These are phyloP conservation scores for Colletotrichum zoysiae DNA, from an alignment of 2,329 filamentous ascomycete genomes.

Conservation along the genomic window DNA sequence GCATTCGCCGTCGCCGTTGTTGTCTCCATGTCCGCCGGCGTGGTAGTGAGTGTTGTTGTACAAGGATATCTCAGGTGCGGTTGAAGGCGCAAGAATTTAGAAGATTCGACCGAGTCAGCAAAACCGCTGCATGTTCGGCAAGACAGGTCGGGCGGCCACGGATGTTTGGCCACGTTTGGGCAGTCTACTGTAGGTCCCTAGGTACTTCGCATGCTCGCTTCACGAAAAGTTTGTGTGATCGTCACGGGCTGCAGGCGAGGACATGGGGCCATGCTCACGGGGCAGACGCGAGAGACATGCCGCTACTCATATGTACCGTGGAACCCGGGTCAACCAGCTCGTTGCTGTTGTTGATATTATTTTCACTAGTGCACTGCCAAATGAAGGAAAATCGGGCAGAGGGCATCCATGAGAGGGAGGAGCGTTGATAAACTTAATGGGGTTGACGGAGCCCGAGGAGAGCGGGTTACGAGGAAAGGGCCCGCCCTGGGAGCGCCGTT, in stretches of 20 bases:
- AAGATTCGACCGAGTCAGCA: neutral
- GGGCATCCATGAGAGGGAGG: too few relatives aligned
- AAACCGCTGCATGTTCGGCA: neutral
- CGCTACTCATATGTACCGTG: neutral
- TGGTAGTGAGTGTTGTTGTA: too few relatives aligned
- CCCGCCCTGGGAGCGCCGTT: neutral
- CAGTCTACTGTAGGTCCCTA: too few relatives aligned
- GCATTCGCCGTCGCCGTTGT: neutral
- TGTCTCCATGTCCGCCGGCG: neutral
- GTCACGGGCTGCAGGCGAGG: neutral
- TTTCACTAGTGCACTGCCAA: neutral
- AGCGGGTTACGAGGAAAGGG: neutral
- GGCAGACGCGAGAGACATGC: neutral
- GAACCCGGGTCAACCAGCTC: neutral
- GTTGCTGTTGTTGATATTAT: neutral
- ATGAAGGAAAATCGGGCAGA: too few relatives aligned
- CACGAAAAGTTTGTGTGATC: neutral
- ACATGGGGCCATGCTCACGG: neutral
- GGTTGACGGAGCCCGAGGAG: conserved; percentile 20
- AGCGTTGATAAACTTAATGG: neutral
- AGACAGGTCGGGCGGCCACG: neutral
- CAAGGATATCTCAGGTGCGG: neutral
- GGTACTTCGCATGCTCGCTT: conserved; percentile 2
- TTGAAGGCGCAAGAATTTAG: neutral
- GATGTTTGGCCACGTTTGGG: neutral